Percentiles rank a stretch among this genome's conserved stretches.
These are phyloP conservation scores for Solanum chilense DNA, from an alignment of 257 asterid genomes.

Conservation along the genomic window DNA sequence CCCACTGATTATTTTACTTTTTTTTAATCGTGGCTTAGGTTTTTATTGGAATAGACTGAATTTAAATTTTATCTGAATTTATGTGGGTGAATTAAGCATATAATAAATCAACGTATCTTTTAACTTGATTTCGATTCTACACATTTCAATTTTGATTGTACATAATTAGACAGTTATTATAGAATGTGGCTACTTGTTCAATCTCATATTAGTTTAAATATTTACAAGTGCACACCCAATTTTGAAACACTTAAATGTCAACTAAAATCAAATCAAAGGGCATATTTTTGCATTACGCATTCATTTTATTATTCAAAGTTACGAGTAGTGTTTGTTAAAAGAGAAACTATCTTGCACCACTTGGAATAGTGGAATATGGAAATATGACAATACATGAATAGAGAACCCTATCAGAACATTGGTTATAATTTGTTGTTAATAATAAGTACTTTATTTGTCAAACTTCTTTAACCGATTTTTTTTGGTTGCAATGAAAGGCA, in stretches of 20 bases:
- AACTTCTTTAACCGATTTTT: neutral
- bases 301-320: neutral
- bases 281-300: no score
- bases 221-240: fast-evolving
- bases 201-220: no score
- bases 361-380: neutral
- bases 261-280: no score
- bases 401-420: no score
- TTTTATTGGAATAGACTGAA: no score
- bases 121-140: no score
- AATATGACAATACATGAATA: neutral
- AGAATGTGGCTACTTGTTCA: no score
- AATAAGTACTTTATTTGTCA: neutral
- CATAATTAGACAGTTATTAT: no score
- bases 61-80: no score
- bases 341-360: neutral
- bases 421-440: neutral
- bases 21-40: neutral
- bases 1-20: neutral
- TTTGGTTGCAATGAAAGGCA: no score
- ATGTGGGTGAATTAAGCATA: neutral
- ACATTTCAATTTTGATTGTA: fast-evolving
- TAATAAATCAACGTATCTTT: no score
- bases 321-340: neutral
- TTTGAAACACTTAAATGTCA: no score